Percentiles rank a stretch among this genome's conserved stretches.
Evolutionary conservation across 78 protist genomes (phyloP).

Genomic region (Planoprotostelium fungivorum): DNA sequence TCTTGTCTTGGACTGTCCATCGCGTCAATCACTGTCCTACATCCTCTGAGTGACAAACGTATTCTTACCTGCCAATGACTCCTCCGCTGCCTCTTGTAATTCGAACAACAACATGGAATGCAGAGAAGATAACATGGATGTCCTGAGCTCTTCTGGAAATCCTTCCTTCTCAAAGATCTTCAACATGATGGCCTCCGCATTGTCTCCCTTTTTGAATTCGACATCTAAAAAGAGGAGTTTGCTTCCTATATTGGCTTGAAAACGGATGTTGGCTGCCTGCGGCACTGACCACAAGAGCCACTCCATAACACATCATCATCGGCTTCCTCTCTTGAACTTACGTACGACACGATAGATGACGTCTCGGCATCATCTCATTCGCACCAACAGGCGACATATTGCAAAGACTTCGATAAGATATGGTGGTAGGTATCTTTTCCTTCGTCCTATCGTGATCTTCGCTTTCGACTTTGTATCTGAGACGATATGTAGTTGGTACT

Average conservation of each 20-base stretch:
- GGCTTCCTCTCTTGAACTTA: no score
- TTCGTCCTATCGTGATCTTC: neutral
- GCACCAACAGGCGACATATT: neutral
- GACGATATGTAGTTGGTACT: conserved; percentile 90
- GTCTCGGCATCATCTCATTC: neutral
- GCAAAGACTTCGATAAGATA: no score
- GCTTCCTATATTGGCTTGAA: neutral
- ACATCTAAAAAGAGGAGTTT: neutral
- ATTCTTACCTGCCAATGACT: neutral
- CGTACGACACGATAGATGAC: no score
- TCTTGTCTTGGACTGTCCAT: neutral
- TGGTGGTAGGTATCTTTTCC: neutral
- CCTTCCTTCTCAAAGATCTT: neutral
- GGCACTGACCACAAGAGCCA: neutral
- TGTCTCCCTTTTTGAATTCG: neutral
- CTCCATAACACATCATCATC: no score
- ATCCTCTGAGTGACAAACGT: neutral
- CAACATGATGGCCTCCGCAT: neutral
- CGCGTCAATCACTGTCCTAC: neutral
- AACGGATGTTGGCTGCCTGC: neutral
- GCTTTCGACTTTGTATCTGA: conserved; percentile 1
- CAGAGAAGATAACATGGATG: neutral
- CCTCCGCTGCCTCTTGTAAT: neutral
- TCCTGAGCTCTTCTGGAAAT: neutral
- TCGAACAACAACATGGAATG: neutral